Conservation (phyloP, 1,139 yeast species). For the Suhomyces yuchorum region DNA sequence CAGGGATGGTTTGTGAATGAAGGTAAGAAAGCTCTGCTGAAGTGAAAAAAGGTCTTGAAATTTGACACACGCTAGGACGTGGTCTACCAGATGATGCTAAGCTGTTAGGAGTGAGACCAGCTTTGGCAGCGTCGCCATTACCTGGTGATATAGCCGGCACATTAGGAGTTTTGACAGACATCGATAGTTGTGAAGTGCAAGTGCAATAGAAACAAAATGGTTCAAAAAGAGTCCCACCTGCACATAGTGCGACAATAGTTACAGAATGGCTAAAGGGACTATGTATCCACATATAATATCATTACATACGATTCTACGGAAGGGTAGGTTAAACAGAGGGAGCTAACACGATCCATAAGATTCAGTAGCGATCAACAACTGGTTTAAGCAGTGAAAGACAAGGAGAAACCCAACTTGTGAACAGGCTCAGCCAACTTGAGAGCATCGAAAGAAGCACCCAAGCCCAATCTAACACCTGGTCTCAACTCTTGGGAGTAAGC, state of each 20-base stretch:
- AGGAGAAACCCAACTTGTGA: conserved; percentile 95
- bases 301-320: conserved; percentile 9
- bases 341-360: not conserved
- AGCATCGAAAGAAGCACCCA: conserved; percentile 97
- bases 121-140: not conserved
- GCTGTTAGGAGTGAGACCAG: conserved; percentile 7
- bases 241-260: not conserved
- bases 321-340: conserved; percentile 4
- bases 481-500: conserved; percentile 94
- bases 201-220: not conserved
- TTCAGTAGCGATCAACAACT: not conserved
- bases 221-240: not conserved
- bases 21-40: conserved; percentile 55
- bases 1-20: conserved; percentile 56
- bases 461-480: conserved; percentile 96
- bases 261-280: not conserved
- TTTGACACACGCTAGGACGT: conserved; percentile 31
- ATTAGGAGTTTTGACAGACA: conserved; percentile 10
- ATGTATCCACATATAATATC: conserved; percentile 8
- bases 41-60: conserved; percentile 68
- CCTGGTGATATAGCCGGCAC: conserved; percentile 8
- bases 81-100: conserved; percentile 5
- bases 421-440: conserved; percentile 95
- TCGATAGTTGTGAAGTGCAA: not conserved
- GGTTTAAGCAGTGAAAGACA: conserved; percentile 81